Evolutionary conservation across 1,139 yeast genomes (phyloP).

Genomic region (Schwanniomyces etchellsii): DNA sequence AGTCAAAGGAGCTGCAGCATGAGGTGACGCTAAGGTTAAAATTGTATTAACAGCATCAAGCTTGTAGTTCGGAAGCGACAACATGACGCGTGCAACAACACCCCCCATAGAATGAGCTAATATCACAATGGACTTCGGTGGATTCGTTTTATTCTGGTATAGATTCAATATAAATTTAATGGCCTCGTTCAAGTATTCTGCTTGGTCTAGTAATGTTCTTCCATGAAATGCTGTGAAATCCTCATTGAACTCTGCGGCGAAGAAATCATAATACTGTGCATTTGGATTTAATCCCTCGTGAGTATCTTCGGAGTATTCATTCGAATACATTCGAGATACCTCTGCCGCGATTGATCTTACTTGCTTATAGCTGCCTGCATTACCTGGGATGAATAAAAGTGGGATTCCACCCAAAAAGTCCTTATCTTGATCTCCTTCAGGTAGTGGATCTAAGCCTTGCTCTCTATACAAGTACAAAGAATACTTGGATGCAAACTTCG

Average conservation of each 20-base stretch:
- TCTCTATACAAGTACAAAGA: conserved; percentile 77
- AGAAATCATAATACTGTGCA: conserved; percentile 60
- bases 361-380: conserved; percentile 92
- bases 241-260: conserved; percentile 90
- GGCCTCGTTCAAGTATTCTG: conserved; percentile 90
- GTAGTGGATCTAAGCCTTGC: conserved; percentile 61
- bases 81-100: conserved; percentile 76
- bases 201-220: conserved; percentile 86
- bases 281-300: conserved; percentile 18
- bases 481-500: conserved; percentile 73
- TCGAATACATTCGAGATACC: conserved; percentile 46
- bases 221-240: conserved; percentile 98
- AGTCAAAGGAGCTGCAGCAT: conserved; percentile 89
- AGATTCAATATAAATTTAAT: conserved; percentile 65
- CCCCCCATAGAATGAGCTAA: conserved; percentile 98
- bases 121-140: conserved; percentile 70
- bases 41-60: conserved; percentile 76
- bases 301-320: conserved; percentile 17
- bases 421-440: conserved; percentile 32
- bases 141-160: conserved; percentile 33
- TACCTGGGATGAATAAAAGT: conserved; percentile 90
- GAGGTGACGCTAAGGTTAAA: conserved; percentile 87
- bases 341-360: conserved; percentile 89
- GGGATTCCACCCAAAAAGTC: conserved; percentile 66
- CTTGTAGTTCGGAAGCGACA: conserved; percentile 70